Base-by-base conservation (phyloP, 176 grass and related monocot genomes). In the Eremochloa ophiuroides region DNA sequence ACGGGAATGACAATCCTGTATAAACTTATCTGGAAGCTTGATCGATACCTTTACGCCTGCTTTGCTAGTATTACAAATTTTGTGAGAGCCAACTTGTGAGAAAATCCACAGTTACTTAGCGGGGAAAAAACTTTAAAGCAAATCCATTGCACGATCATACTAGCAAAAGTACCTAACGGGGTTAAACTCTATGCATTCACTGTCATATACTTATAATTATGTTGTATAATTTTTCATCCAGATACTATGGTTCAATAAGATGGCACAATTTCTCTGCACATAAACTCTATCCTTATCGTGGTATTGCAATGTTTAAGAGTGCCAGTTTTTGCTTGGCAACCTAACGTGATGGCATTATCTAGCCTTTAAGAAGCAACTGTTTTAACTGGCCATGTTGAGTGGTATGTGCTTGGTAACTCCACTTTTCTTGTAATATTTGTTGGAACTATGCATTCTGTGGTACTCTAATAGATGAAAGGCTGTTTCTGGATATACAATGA, bases 401-500 rank as follows among this genome's bases (percentile, higher is more conserved):
- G 4, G 29, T 43, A 41, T 76, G 33, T 55, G 20, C 25, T 33
- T 41, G 7, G 10, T 44, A 76, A 61, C 33, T 89, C 7, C 11
- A 37, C 33, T 59, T 76, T 69, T n/a, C 33, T 20, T 85, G 50
- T 62, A 48, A 42, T 84, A 53, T 26, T 43, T 80, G 34, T 64
- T 82, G 72, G 67, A 76, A 61, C 74, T 76, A 37, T 75, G 51
- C 55, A 43, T 43, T 4, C 5, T 61, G 9, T 51, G 38, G 38
- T 50, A n/a, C 39, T 85, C 53, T 59, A 61, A 29, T 68, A 69
- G 10, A 61, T 71, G 74, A 39, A 74, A 84, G 66, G 26, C 46
- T 10, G 14, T 71, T 65, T 25, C 37, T 83, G 71, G 80, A 83
- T 55, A 76, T 80, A 75, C 50, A 80, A 76, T 80, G 62, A 89